Evolutionary conservation across 805 yeast genomes (phyloP).

Genomic region (Candida succiphila): DNA sequence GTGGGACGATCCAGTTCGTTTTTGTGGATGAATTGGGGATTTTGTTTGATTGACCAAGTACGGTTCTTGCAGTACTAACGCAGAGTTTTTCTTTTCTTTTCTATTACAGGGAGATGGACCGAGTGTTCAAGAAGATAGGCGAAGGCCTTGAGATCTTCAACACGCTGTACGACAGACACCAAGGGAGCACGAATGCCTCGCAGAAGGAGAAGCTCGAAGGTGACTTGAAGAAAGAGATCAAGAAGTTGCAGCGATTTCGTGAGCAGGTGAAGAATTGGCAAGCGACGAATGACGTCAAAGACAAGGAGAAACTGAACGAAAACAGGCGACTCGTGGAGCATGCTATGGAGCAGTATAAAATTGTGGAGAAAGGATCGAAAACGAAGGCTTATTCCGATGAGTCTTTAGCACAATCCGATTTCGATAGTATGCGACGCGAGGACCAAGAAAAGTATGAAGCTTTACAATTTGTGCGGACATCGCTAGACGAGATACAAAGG

Average conservation of each 20-base stretch:
- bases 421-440: conserved; percentile 40
- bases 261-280: conserved; percentile 55
- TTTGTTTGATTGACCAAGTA: too few relatives aligned
- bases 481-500: conserved; percentile 69
- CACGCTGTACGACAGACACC: conserved; percentile 44
- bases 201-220: conserved; percentile 48
- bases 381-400: conserved; percentile 51
- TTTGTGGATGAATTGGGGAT: too few relatives aligned
- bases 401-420: conserved; percentile 25
- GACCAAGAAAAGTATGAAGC: conserved; percentile 73
- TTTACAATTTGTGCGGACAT: conserved; percentile 53
- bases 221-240: conserved; percentile 51
- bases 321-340: conserved; percentile 28
- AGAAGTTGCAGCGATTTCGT: conserved; percentile 46
- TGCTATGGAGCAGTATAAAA: conserved; percentile 55
- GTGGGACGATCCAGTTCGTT: too few relatives aligned
- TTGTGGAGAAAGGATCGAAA: conserved; percentile 45
- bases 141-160: conserved; percentile 50
- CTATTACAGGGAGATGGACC: conserved; percentile 41
- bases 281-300: conserved; percentile 42
- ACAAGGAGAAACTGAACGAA: conserved; percentile 33
- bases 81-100: too few relatives aligned
- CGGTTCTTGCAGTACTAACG: too few relatives aligned
- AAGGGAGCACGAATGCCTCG: conserved; percentile 35
- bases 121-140: conserved; percentile 48